Percentiles rank a stretch among this genome's conserved stretches.
Conservation (phyloP, 2,329 filamentous ascomycete species). For the Aureobasidium uvarum region DNA sequence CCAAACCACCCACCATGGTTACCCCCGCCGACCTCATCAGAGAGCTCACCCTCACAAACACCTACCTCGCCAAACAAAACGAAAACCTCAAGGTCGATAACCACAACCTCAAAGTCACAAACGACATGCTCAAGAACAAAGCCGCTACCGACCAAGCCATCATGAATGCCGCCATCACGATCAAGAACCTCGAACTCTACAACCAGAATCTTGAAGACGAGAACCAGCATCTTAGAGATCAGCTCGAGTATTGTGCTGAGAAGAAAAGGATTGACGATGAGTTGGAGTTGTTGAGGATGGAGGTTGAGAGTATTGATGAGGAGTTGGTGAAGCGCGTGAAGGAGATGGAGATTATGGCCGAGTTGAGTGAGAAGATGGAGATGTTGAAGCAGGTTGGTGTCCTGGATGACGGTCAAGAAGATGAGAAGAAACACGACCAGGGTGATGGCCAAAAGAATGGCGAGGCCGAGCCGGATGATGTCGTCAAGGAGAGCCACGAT, state of each 20-base stretch:
- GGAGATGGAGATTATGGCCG: slow-evolving; percentile 2
- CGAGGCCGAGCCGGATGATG: neutral
- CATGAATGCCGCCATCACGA: neutral
- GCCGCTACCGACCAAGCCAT: slow-evolving; percentile 7
- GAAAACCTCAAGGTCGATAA: neutral
- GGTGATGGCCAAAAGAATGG: neutral
- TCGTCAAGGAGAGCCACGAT: neutral
- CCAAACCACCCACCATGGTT: neutral
- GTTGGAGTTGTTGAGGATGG: neutral
- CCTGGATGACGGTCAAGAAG: neutral
- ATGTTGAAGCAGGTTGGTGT: neutral
- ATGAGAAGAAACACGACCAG: neutral
- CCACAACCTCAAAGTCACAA: slow-evolving; percentile 13
- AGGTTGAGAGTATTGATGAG: neutral
- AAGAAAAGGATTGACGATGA: slow-evolving; percentile 12
- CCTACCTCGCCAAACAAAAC: neutral
- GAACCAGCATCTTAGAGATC: slow-evolving; percentile 1
- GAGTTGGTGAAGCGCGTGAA: neutral
- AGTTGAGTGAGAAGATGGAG: neutral
- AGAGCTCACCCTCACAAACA: slow-evolving; percentile 6
- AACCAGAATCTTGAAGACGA: slow-evolving; percentile 6
- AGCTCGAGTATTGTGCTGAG: neutral
- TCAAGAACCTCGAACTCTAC: slow-evolving; percentile 11
- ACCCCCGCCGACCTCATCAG: slow-evolving; percentile 11
- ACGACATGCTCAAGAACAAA: slow-evolving; percentile 23